These are phyloP conservation scores for Vaccinium corymbosum DNA, from an alignment of 148 eudicot species.

Conservation along the genomic window DNA sequence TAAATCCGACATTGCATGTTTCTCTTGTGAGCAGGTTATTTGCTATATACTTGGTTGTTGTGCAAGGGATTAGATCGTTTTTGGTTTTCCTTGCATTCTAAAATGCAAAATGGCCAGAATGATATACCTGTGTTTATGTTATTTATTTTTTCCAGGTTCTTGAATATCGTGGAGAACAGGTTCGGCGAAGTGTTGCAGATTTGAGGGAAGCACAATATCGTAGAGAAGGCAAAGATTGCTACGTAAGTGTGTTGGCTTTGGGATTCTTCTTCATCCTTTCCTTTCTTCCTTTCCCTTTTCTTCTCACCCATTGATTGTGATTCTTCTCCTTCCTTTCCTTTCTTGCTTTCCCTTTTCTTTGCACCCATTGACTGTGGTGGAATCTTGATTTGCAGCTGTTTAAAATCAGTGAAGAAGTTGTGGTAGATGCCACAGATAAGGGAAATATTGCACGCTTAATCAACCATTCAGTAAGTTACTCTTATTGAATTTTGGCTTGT, in stretches of 20 bases:
- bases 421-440: constrained; percentile 91
- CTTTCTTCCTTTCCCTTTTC: not conserved
- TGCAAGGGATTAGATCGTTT: not conserved
- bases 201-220: constrained; percentile 86
- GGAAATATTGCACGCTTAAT: constrained; percentile 97
- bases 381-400: constrained; percentile 60
- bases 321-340: not conserved
- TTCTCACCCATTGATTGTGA: not conserved
- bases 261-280: not conserved
- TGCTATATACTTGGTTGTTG: not conserved
- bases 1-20: not conserved
- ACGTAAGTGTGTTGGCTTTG: constrained; percentile 49
- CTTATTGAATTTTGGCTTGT: not conserved
- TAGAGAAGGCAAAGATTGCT: constrained; percentile 90
- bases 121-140: not conserved
- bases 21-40: constrained; percentile 3
- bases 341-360: not conserved
- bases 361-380: constrained; percentile 2
- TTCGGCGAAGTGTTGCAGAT: constrained; percentile 93
- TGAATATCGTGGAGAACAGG: constrained; percentile 99
- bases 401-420: constrained; percentile 94
- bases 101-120: not conserved
- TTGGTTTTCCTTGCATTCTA: not conserved
- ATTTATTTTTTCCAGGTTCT: constrained; percentile 22
- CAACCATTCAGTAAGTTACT: constrained; percentile 80